A percentile compares a stretch with the other conserved stretches of the same genome.
phyloP scores from a whole-genome alignment of 2,329 filamentous ascomycete species.

The Seiridium cupressi region DNA sequence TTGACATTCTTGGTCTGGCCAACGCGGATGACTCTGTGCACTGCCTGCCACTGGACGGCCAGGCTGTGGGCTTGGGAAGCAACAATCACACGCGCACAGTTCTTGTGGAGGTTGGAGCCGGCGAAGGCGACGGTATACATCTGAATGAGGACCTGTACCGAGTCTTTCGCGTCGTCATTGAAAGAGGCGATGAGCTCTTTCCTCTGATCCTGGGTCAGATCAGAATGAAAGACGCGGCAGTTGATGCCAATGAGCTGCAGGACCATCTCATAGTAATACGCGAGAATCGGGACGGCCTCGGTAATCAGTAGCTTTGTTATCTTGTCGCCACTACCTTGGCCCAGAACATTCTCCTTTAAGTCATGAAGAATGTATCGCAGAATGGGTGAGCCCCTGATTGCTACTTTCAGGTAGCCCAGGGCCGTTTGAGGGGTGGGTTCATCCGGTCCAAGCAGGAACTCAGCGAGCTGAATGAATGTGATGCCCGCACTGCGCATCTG shows the following conservation, averaged over 20 bases:
- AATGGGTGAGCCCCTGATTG: constrained; percentile 20
- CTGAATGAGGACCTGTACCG: constrained; percentile 28
- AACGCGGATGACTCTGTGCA: constrained; percentile 27
- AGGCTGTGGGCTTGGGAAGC: constrained; percentile 23
- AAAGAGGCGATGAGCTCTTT: constrained; percentile 22
- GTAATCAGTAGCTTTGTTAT: constrained; percentile 27
- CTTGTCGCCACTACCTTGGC: constrained; percentile 8
- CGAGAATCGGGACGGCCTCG: constrained; percentile 21
- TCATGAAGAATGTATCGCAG: constrained; percentile 24
- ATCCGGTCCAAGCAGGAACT: constrained; percentile 14
- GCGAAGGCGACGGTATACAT: constrained; percentile 27
- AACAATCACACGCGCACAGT: constrained; percentile 23
- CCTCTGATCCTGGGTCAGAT: constrained; percentile 16
- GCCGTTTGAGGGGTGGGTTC: constrained; percentile 16
- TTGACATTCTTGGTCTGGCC: constrained; percentile 22
- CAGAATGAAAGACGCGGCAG: constrained; percentile 22
- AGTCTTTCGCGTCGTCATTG: constrained; percentile 14
- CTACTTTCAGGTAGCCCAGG: constrained; percentile 20
- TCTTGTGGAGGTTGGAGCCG: constrained; percentile 25
- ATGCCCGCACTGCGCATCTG: constrained; percentile 19
- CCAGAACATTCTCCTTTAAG: constrained; percentile 20
- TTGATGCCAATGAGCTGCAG: constrained; percentile 25
- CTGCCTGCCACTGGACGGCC: constrained; percentile 22
- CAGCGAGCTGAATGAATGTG: constrained; percentile 16
- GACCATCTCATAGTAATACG: constrained; percentile 28